Base-by-base conservation (phyloP, 2,329 filamentous ascomycete genomes). In the Aspergillus quadrilineatus region DNA sequence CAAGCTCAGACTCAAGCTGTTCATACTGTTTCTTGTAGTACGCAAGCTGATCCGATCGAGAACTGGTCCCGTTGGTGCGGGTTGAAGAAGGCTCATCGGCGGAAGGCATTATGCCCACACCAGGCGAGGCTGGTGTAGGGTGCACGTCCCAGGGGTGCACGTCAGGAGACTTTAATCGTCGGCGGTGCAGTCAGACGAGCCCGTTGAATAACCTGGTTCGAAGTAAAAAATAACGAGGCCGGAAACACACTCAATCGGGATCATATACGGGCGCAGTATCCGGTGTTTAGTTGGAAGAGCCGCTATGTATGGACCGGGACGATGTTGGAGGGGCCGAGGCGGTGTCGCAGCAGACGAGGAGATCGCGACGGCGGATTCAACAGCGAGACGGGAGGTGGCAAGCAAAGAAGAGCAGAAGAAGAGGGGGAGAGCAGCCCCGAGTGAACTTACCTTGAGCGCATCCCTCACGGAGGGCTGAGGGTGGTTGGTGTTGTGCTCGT, bases 11-110 rank as follows among this genome's bases (percentile, higher is more conserved):
- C 76, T 97, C 94, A 37, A 99, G 83, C 71, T 91, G 86, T 76
- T 95, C 92, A 78, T 97, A 97, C 74, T 97, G 93, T 53, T 86
- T 78, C 80, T 99, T 99, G 84, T 97, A 99, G 84, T 94, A 97
- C 57, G 88, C 83, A 51, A 99, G 81, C 60, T 92, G 89, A 69
- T 94, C 90, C 69, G 92, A 87, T 44, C 74, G 64, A 8, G 75
- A 74, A 36, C 72, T 70, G 47, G 71, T 70, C 26, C 71, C 68
- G 51, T 70, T 73, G 56, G 72, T 71, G 56, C 72, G 72, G 51
- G 75, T 75, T 47, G 74, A 72, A 51, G 72, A 64, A 56, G 67
- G 66, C 55, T 68, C 68, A 53, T 75, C 71, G 61, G 67, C 68
- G 59, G 66, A 71, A 56, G 73, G 70, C 73, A 75, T 75, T 60